A percentile compares a stretch with the other conserved stretches of the same genome.
These are phyloP conservation scores for Gautieria morchelliformis DNA, from an alignment of 768 basidiomycete genomes.

Conservation along the genomic window DNA sequence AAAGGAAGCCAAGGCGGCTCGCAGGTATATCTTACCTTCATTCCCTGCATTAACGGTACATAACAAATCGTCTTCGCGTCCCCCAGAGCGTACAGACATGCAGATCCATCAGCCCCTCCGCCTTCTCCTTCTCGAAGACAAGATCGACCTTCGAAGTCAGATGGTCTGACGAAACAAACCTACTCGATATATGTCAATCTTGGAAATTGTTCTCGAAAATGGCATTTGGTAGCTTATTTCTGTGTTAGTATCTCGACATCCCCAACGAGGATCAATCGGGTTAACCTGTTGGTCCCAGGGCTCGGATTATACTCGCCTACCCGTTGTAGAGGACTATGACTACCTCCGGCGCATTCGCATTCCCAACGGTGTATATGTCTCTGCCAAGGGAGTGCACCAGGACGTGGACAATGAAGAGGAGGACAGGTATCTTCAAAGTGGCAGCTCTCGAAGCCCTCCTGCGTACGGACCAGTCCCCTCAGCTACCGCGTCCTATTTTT, in stretches of 20 bases:
- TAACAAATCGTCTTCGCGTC: not conserved
- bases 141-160: constrained; percentile 67
- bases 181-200: constrained; percentile 69
- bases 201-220: constrained; percentile 53
- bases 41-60: not conserved
- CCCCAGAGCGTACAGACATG: constrained; percentile 44
- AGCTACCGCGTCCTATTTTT: constrained; percentile 3
- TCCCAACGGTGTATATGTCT: constrained; percentile 63
- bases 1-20: constrained; percentile 68
- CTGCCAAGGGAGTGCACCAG: constrained; percentile 46
- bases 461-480: constrained; percentile 11
- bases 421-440: constrained; percentile 10
- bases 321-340: constrained; percentile 66
- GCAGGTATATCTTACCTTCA: constrained; percentile 35
- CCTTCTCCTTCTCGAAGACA: constrained; percentile 51
- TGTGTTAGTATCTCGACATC: constrained; percentile 37
- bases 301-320: constrained; percentile 58
- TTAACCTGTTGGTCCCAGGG: constrained; percentile 32
- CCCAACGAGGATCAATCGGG: not conserved
- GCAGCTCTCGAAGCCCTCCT: constrained; percentile 5
- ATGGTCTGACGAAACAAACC: constrained; percentile 80
- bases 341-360: constrained; percentile 60
- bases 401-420: constrained; percentile 15
- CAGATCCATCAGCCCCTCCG: constrained; percentile 49
- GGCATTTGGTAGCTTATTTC: constrained; percentile 82